Evolutionary conservation across 257 asterid genomes (phyloP).

Genomic region (Primulina tabacum): DNA sequence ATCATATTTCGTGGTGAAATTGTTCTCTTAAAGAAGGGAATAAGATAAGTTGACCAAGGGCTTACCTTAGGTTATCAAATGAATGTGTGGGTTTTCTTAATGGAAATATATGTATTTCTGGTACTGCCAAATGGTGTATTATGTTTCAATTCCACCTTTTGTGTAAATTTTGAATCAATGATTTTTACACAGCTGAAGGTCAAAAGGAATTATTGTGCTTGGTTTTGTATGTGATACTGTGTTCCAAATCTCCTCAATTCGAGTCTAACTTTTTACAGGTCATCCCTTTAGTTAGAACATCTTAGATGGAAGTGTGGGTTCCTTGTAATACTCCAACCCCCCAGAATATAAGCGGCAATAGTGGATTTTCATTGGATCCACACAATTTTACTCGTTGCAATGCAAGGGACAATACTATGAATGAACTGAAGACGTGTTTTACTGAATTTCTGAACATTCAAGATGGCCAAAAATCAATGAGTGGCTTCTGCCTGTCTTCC

Average conservation of each 20-base stretch:
- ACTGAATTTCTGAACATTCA: slow-evolving; percentile 30
- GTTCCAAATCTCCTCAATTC: slow-evolving; percentile 4
- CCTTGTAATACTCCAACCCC: slow-evolving; percentile 20
- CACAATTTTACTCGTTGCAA: slow-evolving; percentile 13
- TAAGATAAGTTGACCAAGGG: neutral
- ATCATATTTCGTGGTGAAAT: neutral
- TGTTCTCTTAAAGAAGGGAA: neutral
- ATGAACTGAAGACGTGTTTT: slow-evolving; percentile 31
- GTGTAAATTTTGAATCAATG: neutral
- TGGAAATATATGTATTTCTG: neutral
- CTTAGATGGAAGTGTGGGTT: slow-evolving; percentile 36
- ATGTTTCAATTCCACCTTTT: neutral
- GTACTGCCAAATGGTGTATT: neutral
- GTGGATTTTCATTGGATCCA: slow-evolving; percentile 26
- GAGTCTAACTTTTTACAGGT: slow-evolving; percentile 20
- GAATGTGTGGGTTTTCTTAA: neutral
- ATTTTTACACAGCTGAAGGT: neutral
- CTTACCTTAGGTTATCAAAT: neutral
- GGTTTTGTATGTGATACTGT: neutral
- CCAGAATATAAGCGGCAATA: slow-evolving; percentile 24
- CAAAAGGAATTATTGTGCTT: slow-evolving; percentile 9
- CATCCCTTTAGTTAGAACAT: slow-evolving; percentile 19
- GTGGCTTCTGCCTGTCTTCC: slow-evolving; percentile 16
- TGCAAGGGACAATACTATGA: slow-evolving; percentile 24
- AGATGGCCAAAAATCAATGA: slow-evolving; percentile 16